Evolutionary conservation across 306 rosid genomes (phyloP).

Genomic region (Cucumis melo): DNA sequence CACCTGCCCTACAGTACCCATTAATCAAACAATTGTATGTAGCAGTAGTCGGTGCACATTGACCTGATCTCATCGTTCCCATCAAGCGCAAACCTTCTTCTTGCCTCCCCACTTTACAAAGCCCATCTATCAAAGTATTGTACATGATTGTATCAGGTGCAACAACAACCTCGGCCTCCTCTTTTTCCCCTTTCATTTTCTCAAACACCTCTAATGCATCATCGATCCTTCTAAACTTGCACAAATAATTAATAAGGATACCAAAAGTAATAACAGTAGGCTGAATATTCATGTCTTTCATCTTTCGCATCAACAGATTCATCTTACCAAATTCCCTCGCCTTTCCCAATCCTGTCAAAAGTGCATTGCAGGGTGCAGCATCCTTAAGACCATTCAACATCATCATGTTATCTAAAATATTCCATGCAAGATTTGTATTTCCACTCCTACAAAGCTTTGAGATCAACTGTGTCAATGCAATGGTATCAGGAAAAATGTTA

Average conservation of each 20-base stretch:
- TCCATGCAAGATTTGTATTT: slow-evolving; percentile 47
- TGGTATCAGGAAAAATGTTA: slow-evolving; percentile 32
- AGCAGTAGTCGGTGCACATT: slow-evolving; percentile 29
- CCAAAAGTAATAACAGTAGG: slow-evolving; percentile 52
- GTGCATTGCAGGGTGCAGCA: slow-evolving; percentile 55
- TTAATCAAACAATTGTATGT: slow-evolving; percentile 75
- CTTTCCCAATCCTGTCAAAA: slow-evolving; percentile 47
- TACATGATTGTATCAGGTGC: slow-evolving; percentile 48
- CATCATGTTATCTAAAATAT: slow-evolving; percentile 37
- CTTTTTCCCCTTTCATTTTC: slow-evolving; percentile 32
- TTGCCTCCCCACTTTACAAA: slow-evolving; percentile 74
- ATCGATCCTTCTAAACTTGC: slow-evolving; percentile 63
- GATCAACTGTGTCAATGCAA: slow-evolving; percentile 42
- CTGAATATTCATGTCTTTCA: slow-evolving; percentile 46
- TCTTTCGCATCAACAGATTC: slow-evolving; percentile 45
- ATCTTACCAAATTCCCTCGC: slow-evolving; percentile 30
- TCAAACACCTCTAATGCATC: slow-evolving; percentile 48
- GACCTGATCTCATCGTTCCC: slow-evolving; percentile 43
- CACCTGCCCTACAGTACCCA: slow-evolving; percentile 53
- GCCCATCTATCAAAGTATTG: slow-evolving; percentile 70
- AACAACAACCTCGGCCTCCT: slow-evolving; percentile 15
- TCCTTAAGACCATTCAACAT: slow-evolving; percentile 35
- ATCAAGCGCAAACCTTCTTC: slow-evolving; percentile 56
- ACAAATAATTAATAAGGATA: slow-evolving; percentile 43
- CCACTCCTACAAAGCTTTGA: slow-evolving; percentile 31